Base-by-base conservation (phyloP, 1,139 yeast species). In the Ashbya aceris region DNA sequence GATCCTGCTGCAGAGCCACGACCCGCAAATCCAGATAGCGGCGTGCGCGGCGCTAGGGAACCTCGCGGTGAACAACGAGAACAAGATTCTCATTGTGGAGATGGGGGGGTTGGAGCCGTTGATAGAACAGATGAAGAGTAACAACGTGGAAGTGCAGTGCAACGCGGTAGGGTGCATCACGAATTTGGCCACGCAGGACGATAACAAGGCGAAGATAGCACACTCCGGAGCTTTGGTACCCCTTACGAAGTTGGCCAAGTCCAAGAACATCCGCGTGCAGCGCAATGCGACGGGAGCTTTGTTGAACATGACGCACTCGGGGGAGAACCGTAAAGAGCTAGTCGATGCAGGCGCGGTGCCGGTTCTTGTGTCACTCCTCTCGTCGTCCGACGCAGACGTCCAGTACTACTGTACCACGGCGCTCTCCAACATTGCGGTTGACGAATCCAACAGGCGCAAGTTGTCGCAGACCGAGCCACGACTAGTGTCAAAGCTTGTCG, bases 151-250 rank as follows among this genome's bases (percentile, higher is more conserved):
- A 63, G 98, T 93, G 32, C 98, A 93, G 66, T 91, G 99, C 65
- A 91, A 91, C 61, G 98, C 99, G 3, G 98, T 93, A 44, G 99
- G 99, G 8, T 93, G 98, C 62, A 89, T 91, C 61, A 91, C 99
- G 31, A 91, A 91, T 62, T 75, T 91, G 64, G 98, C 98, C 10
- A 91, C 98, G n/a, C 96, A 86, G 65, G 98, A 91, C 65, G 96
- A 87, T 57, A 93, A 91, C 67, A 91, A 91, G 65, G 79, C 93
- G 40, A 87, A 86, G 62, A 91, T 91, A 56, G 98, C 99, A 23
- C 82, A 89, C 43, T 81, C 94, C 33, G 99, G 98, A n/a, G 98
- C 98, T 1, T 71, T 91, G 44, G 79, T 85, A 35, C 98, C 98
- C 6, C 73, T 91, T 56, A 89, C 97, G 1, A 86, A 86, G 63